phyloP scores from a whole-genome alignment of 495 filamentous ascomycete species.

The Rusavskia elegans region DNA sequence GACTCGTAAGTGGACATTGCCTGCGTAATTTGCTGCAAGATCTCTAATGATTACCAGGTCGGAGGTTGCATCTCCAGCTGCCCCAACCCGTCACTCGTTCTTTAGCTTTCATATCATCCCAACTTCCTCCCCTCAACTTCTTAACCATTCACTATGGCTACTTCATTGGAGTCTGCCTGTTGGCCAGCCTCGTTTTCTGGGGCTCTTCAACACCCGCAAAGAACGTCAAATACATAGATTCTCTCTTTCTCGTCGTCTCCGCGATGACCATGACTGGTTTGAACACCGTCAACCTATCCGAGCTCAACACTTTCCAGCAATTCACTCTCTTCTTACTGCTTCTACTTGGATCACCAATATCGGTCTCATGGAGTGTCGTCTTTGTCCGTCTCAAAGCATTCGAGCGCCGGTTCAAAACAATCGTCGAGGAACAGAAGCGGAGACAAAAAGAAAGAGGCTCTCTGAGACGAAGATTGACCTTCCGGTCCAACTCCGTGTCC shows the following conservation, averaged over 20 bases:
- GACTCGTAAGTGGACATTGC: neutral
- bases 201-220: conserved; percentile 41
- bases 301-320: conserved; percentile 69
- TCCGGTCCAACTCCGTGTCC: neutral
- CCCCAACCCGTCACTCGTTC: conserved; percentile 3
- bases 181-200: conserved; percentile 60
- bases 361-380: conserved; percentile 46
- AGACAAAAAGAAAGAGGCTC: conserved; percentile 2
- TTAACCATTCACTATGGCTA: conserved; percentile 67
- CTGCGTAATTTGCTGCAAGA: too few species aligned
- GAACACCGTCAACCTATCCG: conserved; percentile 52
- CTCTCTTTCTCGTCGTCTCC: conserved; percentile 58
- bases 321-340: conserved; percentile 56
- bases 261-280: conserved; percentile 72
- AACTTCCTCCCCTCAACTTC: conserved; percentile 52
- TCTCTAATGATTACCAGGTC: neutral
- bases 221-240: conserved; percentile 56
- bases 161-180: conserved; percentile 50
- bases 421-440: conserved; percentile 32
- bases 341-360: conserved; percentile 55
- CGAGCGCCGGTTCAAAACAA: conserved; percentile 44
- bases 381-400: conserved; percentile 47
- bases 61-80: neutral
- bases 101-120: neutral
- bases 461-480: conserved; percentile 1